Conservation (phyloP, 2,329 filamentous ascomycete genomes). For the Lomentospora prolificans region DNA sequence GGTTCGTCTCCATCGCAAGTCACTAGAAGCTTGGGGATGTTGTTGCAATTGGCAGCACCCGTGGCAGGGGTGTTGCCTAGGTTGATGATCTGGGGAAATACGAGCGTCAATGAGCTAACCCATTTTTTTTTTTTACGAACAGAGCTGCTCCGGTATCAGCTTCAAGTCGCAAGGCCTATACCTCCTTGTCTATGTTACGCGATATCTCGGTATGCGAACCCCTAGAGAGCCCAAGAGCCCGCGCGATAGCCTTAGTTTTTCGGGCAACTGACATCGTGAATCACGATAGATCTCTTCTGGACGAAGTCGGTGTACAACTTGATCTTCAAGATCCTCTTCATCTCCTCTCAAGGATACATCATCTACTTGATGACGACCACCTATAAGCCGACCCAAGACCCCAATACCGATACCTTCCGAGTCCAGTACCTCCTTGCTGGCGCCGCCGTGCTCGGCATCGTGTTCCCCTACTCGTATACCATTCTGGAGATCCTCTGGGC, state of each 20-base stretch:
- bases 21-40: background rate
- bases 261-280: background rate
- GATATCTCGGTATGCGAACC: slow-evolving; percentile 63
- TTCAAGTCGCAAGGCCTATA: slow-evolving; percentile 98
- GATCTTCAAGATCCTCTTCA: slow-evolving; percentile 92
- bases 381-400: slow-evolving; percentile 95
- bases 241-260: background rate
- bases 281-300: slow-evolving; percentile 65
- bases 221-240: slow-evolving; percentile 8
- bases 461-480: slow-evolving; percentile 81
- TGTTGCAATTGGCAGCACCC: background rate
- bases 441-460: slow-evolving; percentile 64
- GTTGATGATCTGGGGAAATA: background rate
- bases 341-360: slow-evolving; percentile 81
- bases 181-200: slow-evolving; percentile 82
- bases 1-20: slow-evolving; percentile 41
- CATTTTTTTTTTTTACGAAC: slow-evolving; percentile 7
- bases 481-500: slow-evolving; percentile 86
- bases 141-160: slow-evolving; percentile 96
- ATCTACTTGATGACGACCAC: slow-evolving; percentile 97
- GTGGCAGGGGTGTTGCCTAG: too few relatives aligned
- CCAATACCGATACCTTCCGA: slow-evolving; percentile 94
- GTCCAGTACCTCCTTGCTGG: slow-evolving; percentile 87
- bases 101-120: slow-evolving; percentile 10
- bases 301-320: slow-evolving; percentile 84